Evolutionary conservation across 2,329 filamentous ascomycete genomes (phyloP), one percentile per base, ranked within the genome.

Genomic region (Beauveria bassiana): DNA sequence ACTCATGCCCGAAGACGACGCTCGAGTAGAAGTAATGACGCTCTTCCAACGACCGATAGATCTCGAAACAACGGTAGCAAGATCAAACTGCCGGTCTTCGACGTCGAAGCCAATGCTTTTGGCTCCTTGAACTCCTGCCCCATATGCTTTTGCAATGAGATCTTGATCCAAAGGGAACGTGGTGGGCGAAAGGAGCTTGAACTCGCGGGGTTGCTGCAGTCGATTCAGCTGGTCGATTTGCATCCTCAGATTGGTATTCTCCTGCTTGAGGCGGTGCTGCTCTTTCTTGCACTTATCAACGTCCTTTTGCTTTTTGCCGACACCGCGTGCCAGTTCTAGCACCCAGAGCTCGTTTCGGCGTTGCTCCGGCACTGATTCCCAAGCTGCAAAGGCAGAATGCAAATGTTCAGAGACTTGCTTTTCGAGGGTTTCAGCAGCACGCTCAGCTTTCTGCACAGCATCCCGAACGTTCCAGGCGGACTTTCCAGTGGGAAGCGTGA

Each of bases 301-400:
- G 61, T 85, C 80, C 60, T 83, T 83, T 63, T 84, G 78, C 65
- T 81, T 84, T 61, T 79, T 74, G 6, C 83, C 82, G 1, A 87
- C 76, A 34, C 79, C 78, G n/a, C 85, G 77, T 0, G 85, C 85
- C 45, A 88, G 73, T 69, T 87, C 84, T 42, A 88, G 70, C 5
- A 79, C 73, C 85, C 85, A 88, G 7, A 87, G 77, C 65, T 86
- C 83, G 28, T 78, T 78, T 58, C 82, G 81, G 24, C 83, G 79
- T 42, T 83, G 80, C 2, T 72, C 65, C 0, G 86, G 74, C 28
- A 95, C 77, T 1, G 78, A 78, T 57, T 84, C 84, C 93, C 93
- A 98, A 47, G 90, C 87, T 7, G 82, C 80, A 71, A 86, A 96
- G 0, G 90, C 86, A 16, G 87, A 84, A n/a, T 89, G 83, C 6